These are phyloP conservation scores for Paraurostyla sp. DNA, from an alignment of 73 alveolate species.

Conservation along the genomic window DNA sequence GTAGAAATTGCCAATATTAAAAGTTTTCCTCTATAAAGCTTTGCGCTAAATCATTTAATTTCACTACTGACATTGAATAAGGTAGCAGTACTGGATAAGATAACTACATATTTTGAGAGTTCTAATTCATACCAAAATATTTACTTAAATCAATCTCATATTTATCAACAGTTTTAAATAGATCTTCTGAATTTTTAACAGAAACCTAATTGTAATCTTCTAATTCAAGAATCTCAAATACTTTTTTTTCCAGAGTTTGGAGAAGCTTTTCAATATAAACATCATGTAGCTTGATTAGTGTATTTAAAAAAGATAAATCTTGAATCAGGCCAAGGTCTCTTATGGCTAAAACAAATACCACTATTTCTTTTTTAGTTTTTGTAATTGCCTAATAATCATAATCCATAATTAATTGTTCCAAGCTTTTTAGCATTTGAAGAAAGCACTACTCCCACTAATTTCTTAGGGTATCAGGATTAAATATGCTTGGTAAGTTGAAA, in stretches of 20 bases:
- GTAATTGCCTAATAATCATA: constrained; percentile 5
- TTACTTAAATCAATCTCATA: background rate
- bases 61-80: constrained; percentile 5
- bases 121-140: constrained; percentile 34
- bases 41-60: constrained; percentile 7
- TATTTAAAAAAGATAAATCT: constrained; percentile 5
- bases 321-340: constrained; percentile 39
- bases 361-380: constrained; percentile 22
- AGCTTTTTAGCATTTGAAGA: background rate
- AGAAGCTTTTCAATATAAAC: constrained; percentile 32
- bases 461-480: background rate
- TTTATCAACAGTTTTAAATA: background rate
- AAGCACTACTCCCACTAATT: background rate
- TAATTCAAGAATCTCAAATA: constrained; percentile 2
- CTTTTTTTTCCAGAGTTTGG: background rate
- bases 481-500: background rate
- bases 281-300: constrained; percentile 53
- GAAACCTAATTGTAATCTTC: constrained; percentile 38
- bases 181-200: constrained; percentile 2
- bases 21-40: background rate
- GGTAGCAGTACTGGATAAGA: constrained; percentile 50
- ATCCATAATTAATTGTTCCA: background rate
- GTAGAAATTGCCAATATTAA: constrained; percentile 51
- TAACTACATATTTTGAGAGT: background rate
- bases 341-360: background rate